Base-by-base conservation (phyloP, 2,329 filamentous ascomycete species). In the Talaromyces rugulosus region DNA sequence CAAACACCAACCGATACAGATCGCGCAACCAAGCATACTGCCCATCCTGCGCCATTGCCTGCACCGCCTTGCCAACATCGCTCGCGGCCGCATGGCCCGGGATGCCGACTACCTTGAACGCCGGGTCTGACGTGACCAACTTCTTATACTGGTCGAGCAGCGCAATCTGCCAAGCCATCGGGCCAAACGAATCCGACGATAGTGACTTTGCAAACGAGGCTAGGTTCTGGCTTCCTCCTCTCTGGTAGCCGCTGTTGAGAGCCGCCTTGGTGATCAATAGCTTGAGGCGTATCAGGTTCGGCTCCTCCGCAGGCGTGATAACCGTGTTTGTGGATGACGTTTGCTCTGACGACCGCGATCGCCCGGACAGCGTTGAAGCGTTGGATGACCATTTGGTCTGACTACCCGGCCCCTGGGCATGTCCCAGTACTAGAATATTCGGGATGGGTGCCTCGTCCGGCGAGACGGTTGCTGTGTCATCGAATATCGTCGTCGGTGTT, bases 401-500 rank as follows among this genome's bases (percentile, higher is more conserved):
- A 9, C 67, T 63, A 55, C 53, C 60, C 64, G 89, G 83, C 7
- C 81, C 83, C 36, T 81, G 83, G 53, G 85, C 84, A 4, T 91
- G 89, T 2, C 92, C 92, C 0, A 96, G 83, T 0, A 97, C 88
- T 58, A 96, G 83, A 67, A 97, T 96, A 70, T 96, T 96, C 5
- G 92, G 93, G 60, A 92, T 85, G 44, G 87, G 88, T 0, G 88
- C 86, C 66, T 90, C 90, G 61, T 94, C 91, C 0, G 90, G 89
- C 0, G 92, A 96, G 4, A 91, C 87, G 0, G 90, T 92, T 69
- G 95, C 88, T 0, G 89, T 92, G 71, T 98, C 93, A 74, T 97
- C 94, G 69, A 97, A 97, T 67, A 97, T 92, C 4, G 93, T 98
- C 0, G 94, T 94, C 0, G 93, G 93, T 0, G 93, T 98, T 77